Conservation (phyloP, 352 stramenopile genomes). For the Pythium myriotylum region DNA sequence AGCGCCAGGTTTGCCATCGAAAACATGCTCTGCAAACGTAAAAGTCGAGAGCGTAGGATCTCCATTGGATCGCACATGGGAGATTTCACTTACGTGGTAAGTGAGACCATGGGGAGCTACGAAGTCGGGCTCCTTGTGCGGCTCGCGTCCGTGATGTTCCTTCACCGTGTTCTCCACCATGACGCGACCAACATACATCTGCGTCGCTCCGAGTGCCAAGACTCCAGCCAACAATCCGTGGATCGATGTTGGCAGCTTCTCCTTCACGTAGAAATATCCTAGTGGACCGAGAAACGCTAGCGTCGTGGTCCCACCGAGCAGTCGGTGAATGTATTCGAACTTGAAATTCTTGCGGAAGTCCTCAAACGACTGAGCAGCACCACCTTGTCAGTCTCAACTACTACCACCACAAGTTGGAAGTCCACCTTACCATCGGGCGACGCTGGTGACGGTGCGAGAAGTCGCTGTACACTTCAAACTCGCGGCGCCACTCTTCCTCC, state of each 20-base stretch:
- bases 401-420: too few relatives aligned
- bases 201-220: constrained; percentile 43
- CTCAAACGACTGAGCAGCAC: constrained; percentile 78
- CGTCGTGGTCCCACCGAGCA: constrained; percentile 91
- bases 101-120: constrained; percentile 27
- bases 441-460: constrained; percentile 95
- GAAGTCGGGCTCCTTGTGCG: constrained; percentile 23
- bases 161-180: constrained; percentile 53
- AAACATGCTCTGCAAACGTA: constrained; percentile 40
- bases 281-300: constrained; percentile 90
- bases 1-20: constrained; percentile 68
- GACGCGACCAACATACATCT: constrained; percentile 53
- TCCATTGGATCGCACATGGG: too few relatives aligned
- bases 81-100: constrained; percentile 25
- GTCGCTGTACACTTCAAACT: constrained; percentile 95
- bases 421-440: constrained; percentile 60
- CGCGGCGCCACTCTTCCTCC: constrained; percentile 88
- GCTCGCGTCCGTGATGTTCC: constrained; percentile 23
- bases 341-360: constrained; percentile 98
- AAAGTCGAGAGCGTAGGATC: not conserved
- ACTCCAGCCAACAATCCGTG: constrained; percentile 47
- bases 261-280: constrained; percentile 88
- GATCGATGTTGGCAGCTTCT: constrained; percentile 57
- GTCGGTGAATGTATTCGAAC: constrained; percentile 90
- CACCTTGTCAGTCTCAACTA: too few relatives aligned